Base-by-base conservation (phyloP, 2,329 filamentous ascomycete species). In the Beauveria caledonica region DNA sequence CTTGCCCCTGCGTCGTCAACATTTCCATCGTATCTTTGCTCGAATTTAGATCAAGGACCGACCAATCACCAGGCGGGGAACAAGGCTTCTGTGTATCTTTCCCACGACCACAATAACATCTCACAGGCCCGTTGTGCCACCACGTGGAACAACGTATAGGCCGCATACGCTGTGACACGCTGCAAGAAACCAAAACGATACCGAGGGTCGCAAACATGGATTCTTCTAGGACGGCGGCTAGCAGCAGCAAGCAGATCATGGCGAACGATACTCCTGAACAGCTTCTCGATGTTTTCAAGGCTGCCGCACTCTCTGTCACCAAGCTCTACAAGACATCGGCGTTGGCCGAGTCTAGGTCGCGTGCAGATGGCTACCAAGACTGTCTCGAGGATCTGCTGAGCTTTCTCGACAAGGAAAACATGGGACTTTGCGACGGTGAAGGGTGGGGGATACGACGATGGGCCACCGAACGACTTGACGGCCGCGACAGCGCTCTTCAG, bases 281-380 rank as follows among this genome's bases (percentile, higher is more conserved):
- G 70, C 85, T 97, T 52, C 85, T 97, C 61, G 87, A 93, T 67
- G 87, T 90, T 62, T 99, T 99, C 81, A 94, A 92, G 73, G 86
- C 89, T 17, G 94, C 94, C 39, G 94, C 94, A 21, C 81, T 97
- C 39, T 96, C 92, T 6, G 92, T 97, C 60, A 97, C 94, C 52
- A 96, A 95, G 69, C 86, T 99, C 15, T 97, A 97, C 78, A 97
- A 96, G 75, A 92, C 87, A 44, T 93, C 93, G 3, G 88, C 90
- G 13, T 80, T 86, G 36, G 89, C 90, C 53, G 87, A 94, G 71
- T 81, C 87, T 54, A 86, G 87, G 68, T 86, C 91, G 51, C 86
- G 90, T 54, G 77, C 84, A 55, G 87, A 92, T 44, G 94, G 94
- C 27, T 97, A 97, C 68, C 92, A 97, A 72, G 92, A 97, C 70